Evolutionary conservation across 2,329 filamentous ascomycete genomes (phyloP), one percentile per base, ranked within the genome.

Genomic region (Scolecobasidium constrictum): DNA sequence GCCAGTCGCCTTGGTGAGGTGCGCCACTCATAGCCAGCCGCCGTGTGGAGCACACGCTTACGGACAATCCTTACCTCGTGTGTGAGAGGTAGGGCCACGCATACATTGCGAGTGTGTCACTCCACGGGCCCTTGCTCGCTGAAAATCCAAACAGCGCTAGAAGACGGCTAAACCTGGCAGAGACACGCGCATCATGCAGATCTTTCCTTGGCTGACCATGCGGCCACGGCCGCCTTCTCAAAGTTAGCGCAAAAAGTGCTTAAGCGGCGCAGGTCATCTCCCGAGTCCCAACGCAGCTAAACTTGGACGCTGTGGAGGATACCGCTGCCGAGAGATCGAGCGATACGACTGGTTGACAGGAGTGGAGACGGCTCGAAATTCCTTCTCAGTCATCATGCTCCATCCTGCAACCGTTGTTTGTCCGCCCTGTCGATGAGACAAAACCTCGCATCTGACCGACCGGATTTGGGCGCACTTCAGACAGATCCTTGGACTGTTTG

Each of bases 81-180:
- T 7, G 9, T 7, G 26, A 31, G 26, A 7, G n/a, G 26, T 7
- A 31, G n/a, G 26, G 26, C 26, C 26, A 31, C 26, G 26, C 26
- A 31, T n/a, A 31, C 26, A 31, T n/a, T n/a, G n/a, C n/a, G n/a
- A n/a, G n/a, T 7, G n/a, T 31, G 26, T 31, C 26, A 31, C 26
- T 31, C 9, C 26, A 9, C 26, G 26, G 26, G 26, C 26, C 26
- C 9, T 31, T 31, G 9, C 9, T n/a, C n/a, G 26, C 26, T 31
- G 26, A 31, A 31, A 31, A 31, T 31, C 17, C 35, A 36, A 36
- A 36, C 35, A 9, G 40, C 40, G 40, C 40, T 37, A 42, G 40
- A 43, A 38, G 40, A 31, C 26, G 26, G 26, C n/a, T 9, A n/a
- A 7, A 31, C 9, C 9, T 9, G n/a, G n/a, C 9, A 7, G 26